Evolutionary conservation across 1,139 yeast genomes (phyloP), one percentile per base, ranked within the genome.

Genomic region (Saccharomycopsis phalli): DNA sequence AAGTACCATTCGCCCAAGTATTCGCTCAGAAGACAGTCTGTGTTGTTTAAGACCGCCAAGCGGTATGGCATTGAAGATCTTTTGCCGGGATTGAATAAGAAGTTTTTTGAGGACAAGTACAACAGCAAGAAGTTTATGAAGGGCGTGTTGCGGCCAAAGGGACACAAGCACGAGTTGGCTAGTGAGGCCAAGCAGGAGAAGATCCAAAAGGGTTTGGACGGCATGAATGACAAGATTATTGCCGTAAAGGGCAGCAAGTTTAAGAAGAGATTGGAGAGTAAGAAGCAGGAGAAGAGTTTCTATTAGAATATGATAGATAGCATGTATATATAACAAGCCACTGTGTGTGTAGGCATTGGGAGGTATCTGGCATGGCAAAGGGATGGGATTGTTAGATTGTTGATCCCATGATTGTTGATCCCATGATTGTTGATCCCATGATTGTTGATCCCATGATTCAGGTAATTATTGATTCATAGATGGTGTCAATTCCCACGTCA

Each of bases 1-100:
- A 70, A 65, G 51, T 76, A 81, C 66, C 93, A 84, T 53, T 77
- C 77, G 40, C 83, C 97, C 19, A 70, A 76, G 49, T 83, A 75
- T 60, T 83, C 95, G 10, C 65, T 79, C 53, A 76, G 96, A 61
- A 74, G 93, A 54, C 91, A 87, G 54, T 77, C 93, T 18, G 95
- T 81, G 51, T 63, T 91, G 42, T 87, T 71, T 68, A 88, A 88
- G 62, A 63, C 82, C 54, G 96, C 97, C 4, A 69, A 74, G 55
- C 73, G 81, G 53, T 82, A 74, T 54, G 97, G 97, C 22, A 66
- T 91, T 11, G 71, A 76, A 26, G 88, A 81, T 46, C 65, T 86
- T 47, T 66, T 91, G 56, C 98, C 97, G 16, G 74, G 79, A 26
- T 61, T 82, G 46, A 62, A 62, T 53, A 81, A 80, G 67, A 71